Evolutionary conservation across 345 rosid genomes (phyloP).

Genomic region (Excoecaria cochinchinensis): DNA sequence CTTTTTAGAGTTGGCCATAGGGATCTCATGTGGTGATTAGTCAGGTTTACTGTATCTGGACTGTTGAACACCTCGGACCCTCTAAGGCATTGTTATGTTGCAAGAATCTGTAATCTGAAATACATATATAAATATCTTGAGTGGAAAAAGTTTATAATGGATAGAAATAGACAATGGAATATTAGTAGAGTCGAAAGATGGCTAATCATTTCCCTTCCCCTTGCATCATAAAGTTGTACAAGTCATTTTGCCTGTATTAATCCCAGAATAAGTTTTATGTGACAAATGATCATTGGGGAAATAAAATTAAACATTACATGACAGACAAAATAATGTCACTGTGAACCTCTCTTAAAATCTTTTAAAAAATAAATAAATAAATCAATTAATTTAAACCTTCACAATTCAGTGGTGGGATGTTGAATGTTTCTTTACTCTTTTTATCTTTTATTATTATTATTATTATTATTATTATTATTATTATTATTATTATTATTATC

Average conservation of each 20-base stretch:
- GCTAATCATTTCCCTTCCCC: too few relatives aligned
- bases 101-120: not conserved
- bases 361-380: not conserved
- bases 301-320: not conserved
- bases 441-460: too few relatives aligned
- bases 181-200: not conserved
- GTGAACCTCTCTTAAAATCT: not conserved
- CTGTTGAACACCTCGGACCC: not conserved
- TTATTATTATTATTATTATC: not conserved
- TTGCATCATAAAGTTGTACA: too few relatives aligned
- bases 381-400: not conserved
- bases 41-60: not conserved
- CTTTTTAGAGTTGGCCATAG: not conserved
- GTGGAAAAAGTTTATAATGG: not conserved
- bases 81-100: not conserved
- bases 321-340: not conserved
- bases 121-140: not conserved
- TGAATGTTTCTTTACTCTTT: not conserved
- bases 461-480: too few relatives aligned
- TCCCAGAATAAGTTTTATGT: not conserved
- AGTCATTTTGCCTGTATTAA: not conserved
- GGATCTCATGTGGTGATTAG: not conserved
- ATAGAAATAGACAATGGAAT: not conserved
- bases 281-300: not conserved
- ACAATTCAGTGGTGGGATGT: not conserved